Conservation (phyloP, 805 yeast species). For the Torulaspora franciscae region DNA sequence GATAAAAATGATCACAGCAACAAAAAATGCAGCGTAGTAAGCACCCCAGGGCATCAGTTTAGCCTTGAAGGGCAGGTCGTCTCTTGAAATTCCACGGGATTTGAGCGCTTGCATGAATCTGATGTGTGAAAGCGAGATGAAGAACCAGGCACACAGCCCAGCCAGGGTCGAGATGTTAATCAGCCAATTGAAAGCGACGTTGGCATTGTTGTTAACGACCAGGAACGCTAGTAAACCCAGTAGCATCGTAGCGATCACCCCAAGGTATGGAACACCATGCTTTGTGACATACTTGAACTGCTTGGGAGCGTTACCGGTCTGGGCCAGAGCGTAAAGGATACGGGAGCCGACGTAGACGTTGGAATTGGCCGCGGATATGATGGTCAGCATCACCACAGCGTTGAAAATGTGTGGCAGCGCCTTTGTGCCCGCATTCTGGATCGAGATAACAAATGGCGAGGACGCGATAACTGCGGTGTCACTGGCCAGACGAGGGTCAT, state of each 20-base stretch:
- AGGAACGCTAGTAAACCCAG: constrained; percentile 58
- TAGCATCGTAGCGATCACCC: constrained; percentile 50
- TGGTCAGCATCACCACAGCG: constrained; percentile 61
- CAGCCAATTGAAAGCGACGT: constrained; percentile 59
- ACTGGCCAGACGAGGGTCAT: constrained; percentile 45
- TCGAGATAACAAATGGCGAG: constrained; percentile 67
- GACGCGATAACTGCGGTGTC: constrained; percentile 42
- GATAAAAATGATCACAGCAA: constrained; percentile 54
- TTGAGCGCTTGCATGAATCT: constrained; percentile 59
- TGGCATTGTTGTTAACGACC: constrained; percentile 47
- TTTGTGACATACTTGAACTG: constrained; percentile 49
- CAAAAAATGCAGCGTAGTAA: constrained; percentile 51
- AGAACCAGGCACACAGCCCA: constrained; percentile 64
- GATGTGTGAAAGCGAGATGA: constrained; percentile 54
- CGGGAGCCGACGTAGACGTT: constrained; percentile 71
- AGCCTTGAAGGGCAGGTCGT: constrained; percentile 65
- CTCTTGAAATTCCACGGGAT: constrained; percentile 56
- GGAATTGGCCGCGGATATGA: constrained; percentile 74
- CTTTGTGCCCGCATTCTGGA: constrained; percentile 59
- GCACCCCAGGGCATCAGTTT: constrained; percentile 59
- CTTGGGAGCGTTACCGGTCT: constrained; percentile 55
- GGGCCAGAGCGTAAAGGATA: constrained; percentile 58
- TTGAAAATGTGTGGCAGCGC: constrained; percentile 67
- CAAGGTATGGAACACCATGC: constrained; percentile 55
- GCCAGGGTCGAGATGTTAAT: constrained; percentile 62